phyloP scores from a whole-genome alignment of 2,329 filamentous ascomycete genomes.

The Penicillium verrucosum region DNA sequence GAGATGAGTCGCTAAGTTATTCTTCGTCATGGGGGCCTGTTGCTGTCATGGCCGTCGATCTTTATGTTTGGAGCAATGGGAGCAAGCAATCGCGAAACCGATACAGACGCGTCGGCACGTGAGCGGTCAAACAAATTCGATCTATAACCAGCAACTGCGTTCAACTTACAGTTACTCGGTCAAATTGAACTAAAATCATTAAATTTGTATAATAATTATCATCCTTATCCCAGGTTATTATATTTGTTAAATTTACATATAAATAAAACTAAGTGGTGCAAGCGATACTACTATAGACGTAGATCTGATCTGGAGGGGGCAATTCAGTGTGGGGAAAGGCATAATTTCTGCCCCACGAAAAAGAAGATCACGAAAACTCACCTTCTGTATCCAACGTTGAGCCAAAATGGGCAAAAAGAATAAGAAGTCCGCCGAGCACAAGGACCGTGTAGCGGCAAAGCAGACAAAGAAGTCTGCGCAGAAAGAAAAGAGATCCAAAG shows the following conservation, averaged over 20 bases:
- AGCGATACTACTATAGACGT: background rate
- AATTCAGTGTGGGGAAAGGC: conserved; percentile 20
- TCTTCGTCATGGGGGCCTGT: conserved; percentile 48
- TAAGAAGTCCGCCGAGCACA: conserved; percentile 57
- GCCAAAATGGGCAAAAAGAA: conserved; percentile 52
- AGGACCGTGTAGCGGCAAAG: conserved; percentile 62
- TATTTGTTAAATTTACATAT: background rate
- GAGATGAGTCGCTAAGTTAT: conserved; percentile 46
- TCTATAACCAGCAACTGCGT: background rate
- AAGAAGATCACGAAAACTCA: conserved; percentile 9
- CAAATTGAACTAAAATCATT: background rate
- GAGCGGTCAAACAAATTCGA: conserved; percentile 21
- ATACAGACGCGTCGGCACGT: conserved; percentile 25
- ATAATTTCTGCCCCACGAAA: conserved; percentile 24
- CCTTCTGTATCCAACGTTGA: conserved; percentile 2
- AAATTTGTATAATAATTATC: background rate
- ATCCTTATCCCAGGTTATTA: background rate
- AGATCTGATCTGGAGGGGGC: conserved; percentile 1
- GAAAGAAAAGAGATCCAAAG: conserved; percentile 76
- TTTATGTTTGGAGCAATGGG: conserved; percentile 5
- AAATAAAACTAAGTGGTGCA: background rate
- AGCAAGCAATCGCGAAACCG: conserved; percentile 14
- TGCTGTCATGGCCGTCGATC: conserved; percentile 26
- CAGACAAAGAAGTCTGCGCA: conserved; percentile 76
- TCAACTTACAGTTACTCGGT: background rate